Evolutionary conservation across 176 grass and related monocot genomes (phyloP).

Genomic region (Hyparrhenia diplandra): DNA sequence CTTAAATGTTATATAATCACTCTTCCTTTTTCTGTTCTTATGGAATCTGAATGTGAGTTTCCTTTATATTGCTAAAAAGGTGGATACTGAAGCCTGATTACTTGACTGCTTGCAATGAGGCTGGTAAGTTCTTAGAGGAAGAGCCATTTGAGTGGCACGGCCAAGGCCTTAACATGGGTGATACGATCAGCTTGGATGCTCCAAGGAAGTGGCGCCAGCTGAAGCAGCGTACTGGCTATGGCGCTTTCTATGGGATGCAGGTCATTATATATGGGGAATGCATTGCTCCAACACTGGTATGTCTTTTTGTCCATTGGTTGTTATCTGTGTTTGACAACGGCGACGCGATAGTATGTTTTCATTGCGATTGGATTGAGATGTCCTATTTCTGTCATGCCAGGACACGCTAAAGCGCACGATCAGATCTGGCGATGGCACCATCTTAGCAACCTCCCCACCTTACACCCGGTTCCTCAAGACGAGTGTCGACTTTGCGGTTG

Average conservation of each 20-base stretch:
- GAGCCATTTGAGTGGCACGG: slow-evolving; percentile 77
- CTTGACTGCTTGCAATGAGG: slow-evolving; percentile 68
- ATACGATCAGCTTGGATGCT: slow-evolving; percentile 76
- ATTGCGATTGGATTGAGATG: too few species aligned
- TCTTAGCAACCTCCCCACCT: slow-evolving; percentile 88
- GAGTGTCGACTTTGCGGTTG: slow-evolving; percentile 52
- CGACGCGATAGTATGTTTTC: neutral
- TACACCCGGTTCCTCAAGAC: slow-evolving; percentile 63
- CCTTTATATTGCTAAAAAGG: slow-evolving; percentile 16
- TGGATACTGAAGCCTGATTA: slow-evolving; percentile 95
- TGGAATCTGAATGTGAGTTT: neutral
- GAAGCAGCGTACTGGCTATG: slow-evolving; percentile 64
- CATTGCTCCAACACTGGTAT: slow-evolving; percentile 84
- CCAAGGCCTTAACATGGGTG: slow-evolving; percentile 50
- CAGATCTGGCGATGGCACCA: slow-evolving; percentile 76
- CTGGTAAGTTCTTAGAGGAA: slow-evolving; percentile 82
- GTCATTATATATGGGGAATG: slow-evolving; percentile 89
- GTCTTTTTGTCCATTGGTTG: neutral
- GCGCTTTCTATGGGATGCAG: slow-evolving; percentile 72
- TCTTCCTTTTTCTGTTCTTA: neutral
- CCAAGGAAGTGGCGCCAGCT: slow-evolving; percentile 84
- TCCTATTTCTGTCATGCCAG: neutral
- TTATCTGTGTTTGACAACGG: neutral
- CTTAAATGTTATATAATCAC: neutral
- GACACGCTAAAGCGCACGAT: slow-evolving; percentile 82